phyloP scores from a whole-genome alignment of 1,139 yeast genomes.

The Geotrichum reessii region DNA sequence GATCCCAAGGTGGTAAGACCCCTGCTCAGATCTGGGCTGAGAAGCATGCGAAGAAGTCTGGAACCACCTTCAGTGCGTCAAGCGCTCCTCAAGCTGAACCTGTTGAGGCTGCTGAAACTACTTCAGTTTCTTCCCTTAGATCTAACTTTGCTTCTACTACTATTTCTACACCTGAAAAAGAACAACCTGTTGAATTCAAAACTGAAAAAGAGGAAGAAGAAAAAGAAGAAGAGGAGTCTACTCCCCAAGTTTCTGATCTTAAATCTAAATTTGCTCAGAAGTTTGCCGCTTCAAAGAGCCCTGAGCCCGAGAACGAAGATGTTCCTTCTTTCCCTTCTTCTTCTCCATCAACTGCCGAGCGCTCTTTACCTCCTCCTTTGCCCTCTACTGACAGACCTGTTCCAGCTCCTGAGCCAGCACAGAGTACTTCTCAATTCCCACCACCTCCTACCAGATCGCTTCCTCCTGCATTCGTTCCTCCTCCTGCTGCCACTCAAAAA shows the following conservation, averaged over 20 bases:
- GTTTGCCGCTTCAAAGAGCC: conserved; percentile 14
- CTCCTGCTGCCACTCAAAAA: conserved; percentile 6
- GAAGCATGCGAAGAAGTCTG: conserved; percentile 54
- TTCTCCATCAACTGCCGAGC: conserved; percentile 3
- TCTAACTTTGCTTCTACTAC: conserved; percentile 23
- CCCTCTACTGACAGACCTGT: not conserved
- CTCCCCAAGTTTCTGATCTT: conserved; percentile 22
- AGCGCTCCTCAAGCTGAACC: conserved; percentile 20
- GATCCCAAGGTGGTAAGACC: conserved; percentile 71
- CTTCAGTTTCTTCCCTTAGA: conserved; percentile 23
- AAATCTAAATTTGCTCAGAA: conserved; percentile 21
- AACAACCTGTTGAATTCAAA: conserved; percentile 22
- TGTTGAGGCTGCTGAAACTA: conserved; percentile 20
- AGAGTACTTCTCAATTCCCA: conserved; percentile 3
- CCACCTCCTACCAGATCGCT: conserved; percentile 5
- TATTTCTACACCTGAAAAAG: conserved; percentile 21
- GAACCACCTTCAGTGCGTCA: conserved; percentile 1
- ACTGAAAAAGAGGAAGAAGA: conserved; percentile 19
- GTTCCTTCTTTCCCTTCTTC: conserved; percentile 11
- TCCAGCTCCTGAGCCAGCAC: not conserved
- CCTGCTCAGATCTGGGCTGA: conserved; percentile 98
- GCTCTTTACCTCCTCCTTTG: conserved; percentile 8
- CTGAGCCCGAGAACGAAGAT: conserved; percentile 17
- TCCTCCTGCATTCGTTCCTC: conserved; percentile 8
- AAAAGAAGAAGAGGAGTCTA: conserved; percentile 18